These are phyloP conservation scores for Gracilaria gracilis DNA, from an alignment of 23 red algal genomes.

Conservation along the genomic window DNA sequence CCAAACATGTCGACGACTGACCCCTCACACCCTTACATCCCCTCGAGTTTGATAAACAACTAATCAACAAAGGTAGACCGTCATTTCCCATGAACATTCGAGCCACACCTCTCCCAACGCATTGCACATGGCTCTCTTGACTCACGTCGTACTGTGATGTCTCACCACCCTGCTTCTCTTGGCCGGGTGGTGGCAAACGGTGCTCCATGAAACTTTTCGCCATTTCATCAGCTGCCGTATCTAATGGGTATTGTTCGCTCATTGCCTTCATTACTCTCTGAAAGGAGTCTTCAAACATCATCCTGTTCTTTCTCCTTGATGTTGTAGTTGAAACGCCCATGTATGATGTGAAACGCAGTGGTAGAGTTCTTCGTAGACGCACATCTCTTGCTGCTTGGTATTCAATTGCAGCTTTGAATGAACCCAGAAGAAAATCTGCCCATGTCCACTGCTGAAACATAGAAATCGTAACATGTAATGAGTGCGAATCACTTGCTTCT, in stretches of 20 bases:
- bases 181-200: slow-evolving; percentile 53
- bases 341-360: slow-evolving; percentile 48
- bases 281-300: slow-evolving; percentile 30
- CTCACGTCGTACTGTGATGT: not conserved
- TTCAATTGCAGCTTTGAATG: slow-evolving; percentile 56
- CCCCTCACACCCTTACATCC: not conserved
- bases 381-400: slow-evolving; percentile 32
- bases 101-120: slow-evolving; percentile 28
- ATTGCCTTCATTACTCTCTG: slow-evolving; percentile 17
- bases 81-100: slow-evolving; percentile 44
- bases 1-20: slow-evolving; percentile 14
- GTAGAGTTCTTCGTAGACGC: slow-evolving; percentile 48
- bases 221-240: slow-evolving; percentile 57
- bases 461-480: slow-evolving; percentile 78
- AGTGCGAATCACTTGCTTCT: slow-evolving; percentile 17
- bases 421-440: slow-evolving; percentile 65
- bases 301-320: not conserved
- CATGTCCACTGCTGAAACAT: slow-evolving; percentile 79
- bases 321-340: slow-evolving; percentile 34
- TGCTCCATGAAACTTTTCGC: slow-evolving; percentile 51
- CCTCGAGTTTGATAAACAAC: not conserved
- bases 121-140: not conserved
- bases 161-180: not conserved
- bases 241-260: slow-evolving; percentile 49
- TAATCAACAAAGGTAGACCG: not conserved